Conservation (phyloP, 2,329 filamentous ascomycete genomes). For the Pyricularia grisea region DNA sequence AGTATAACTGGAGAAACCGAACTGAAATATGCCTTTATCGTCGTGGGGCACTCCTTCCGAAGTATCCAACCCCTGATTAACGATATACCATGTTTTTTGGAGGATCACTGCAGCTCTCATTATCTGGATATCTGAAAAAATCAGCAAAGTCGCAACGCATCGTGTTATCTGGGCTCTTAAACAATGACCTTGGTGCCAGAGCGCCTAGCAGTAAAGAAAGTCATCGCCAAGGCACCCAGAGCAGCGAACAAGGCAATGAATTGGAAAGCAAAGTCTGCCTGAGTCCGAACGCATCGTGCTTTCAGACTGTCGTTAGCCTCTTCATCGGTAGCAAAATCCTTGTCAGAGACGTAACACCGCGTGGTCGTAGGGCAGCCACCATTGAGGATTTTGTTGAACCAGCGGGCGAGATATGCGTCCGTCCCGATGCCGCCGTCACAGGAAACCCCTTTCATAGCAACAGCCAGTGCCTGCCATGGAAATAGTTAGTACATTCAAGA, state of each 20-base stretch:
- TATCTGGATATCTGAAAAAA: not conserved
- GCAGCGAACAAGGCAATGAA: slow-evolving; percentile 4
- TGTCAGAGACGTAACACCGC: not conserved
- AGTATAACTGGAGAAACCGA: not conserved
- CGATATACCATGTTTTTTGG: not conserved
- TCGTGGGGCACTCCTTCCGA: not conserved
- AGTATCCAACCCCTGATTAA: not conserved
- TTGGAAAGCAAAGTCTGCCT: slow-evolving; percentile 7
- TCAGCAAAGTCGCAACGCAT: not conserved
- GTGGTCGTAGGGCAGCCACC: slow-evolving; percentile 14
- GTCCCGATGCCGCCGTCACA: slow-evolving; percentile 13
- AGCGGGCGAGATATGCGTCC: slow-evolving; percentile 2
- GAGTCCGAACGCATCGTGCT: slow-evolving; percentile 2
- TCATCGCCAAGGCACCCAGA: slow-evolving; percentile 3
- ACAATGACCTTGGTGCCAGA: slow-evolving; percentile 2
- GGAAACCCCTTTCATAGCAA: slow-evolving; percentile 18
- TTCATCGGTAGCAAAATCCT: too few species aligned
- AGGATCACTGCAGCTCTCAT: not conserved
- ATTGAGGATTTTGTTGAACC: slow-evolving; percentile 18
- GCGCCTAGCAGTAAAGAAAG: slow-evolving; percentile 3
- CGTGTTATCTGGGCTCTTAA: not conserved
- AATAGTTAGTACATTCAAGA: slow-evolving; percentile 9
- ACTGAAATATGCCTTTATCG: not conserved
- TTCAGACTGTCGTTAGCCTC: not conserved
- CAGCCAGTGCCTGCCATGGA: slow-evolving; percentile 14